Base-by-base conservation (phyloP, 2,329 filamentous ascomycete species). In the Pseudogymnoascus sp. region DNA sequence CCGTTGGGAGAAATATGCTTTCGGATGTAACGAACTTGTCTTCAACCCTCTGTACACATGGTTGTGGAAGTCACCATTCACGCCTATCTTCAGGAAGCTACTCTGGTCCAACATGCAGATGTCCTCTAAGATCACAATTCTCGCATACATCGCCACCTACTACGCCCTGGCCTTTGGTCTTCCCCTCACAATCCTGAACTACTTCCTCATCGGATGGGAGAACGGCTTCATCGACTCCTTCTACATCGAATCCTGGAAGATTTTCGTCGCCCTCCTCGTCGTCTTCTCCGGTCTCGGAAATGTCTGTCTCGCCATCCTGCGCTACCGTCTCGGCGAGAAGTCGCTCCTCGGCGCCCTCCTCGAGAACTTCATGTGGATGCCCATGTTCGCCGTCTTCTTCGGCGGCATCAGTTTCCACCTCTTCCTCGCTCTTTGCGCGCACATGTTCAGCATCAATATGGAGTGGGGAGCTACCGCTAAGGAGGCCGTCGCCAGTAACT, bases 1-100 rank as follows among this genome's bases (percentile, higher is more conserved):
- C 11, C 83, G 87, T 55, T 90, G 87, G 87, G 84, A 89, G 69
- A 90, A 90, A 75, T 88, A 89, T 62, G 85, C 86, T 0, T 90
- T 88, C 67, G 87, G 87, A 6, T 87, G 85, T 69, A 88, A 85
- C 69, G 87, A 90, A 72, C 75, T 90, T 58, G 79, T 90, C 16
- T 90, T 90, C 77, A 80, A 89, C 67, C 87, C 87, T 0, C 72
- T 90, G 39, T 76, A 80, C 60, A 77, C 80, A 65, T 90, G 87
- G 87, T 67, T 82, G 30, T 80, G 76, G 66, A 78, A 78, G 36
- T 85, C 87, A 0, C 86, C 86, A 0, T 85, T 90, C 67, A 89
- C 87, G 0, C 78, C 79, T 2, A 80, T 90, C 5, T 89, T 89
- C 77, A 75, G 77, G 62, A 76, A 75, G 30, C 88, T 88, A 71